A percentile compares a stretch with the other conserved stretches of the same genome.
These are phyloP conservation scores for Coleophoma cylindrospora DNA, from an alignment of 2,329 filamentous ascomycete genomes.

Conservation along the genomic window DNA sequence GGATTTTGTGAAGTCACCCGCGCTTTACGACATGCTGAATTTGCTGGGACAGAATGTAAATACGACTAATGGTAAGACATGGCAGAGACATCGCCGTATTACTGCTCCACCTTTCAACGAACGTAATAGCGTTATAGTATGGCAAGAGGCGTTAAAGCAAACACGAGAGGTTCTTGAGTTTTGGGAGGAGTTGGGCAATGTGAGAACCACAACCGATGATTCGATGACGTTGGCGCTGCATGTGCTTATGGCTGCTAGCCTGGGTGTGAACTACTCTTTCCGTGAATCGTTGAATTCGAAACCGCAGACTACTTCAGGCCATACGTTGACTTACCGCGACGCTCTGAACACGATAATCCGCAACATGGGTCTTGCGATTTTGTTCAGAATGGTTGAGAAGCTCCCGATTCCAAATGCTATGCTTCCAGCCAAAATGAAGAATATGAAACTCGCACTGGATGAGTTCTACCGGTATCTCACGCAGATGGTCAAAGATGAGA, in stretches of 20 bases:
- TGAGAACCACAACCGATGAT: slow-evolving; percentile 24
- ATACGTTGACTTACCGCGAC: slow-evolving; percentile 9
- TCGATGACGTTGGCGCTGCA: slow-evolving; percentile 45
- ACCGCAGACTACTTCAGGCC: slow-evolving; percentile 9
- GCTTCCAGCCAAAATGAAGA: background rate
- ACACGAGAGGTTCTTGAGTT: slow-evolving; percentile 25
- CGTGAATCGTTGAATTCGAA: background rate
- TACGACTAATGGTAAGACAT: slow-evolving; percentile 9
- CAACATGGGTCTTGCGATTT: slow-evolving; percentile 16
- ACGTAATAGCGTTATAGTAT: slow-evolving; percentile 32
- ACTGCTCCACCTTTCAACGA: slow-evolving; percentile 38
- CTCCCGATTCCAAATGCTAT: background rate
- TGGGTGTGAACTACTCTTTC: slow-evolving; percentile 25
- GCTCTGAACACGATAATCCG: slow-evolving; percentile 1
- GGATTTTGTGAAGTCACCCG: slow-evolving; percentile 9
- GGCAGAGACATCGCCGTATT: slow-evolving; percentile 37
- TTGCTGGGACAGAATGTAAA: slow-evolving; percentile 26
- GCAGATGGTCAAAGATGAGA: slow-evolving; percentile 10
- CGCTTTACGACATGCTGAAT: slow-evolving; percentile 15
- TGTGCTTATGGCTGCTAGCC: slow-evolving; percentile 46
- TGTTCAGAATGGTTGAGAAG: slow-evolving; percentile 4
- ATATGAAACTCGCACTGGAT: slow-evolving; percentile 3
- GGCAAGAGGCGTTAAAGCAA: slow-evolving; percentile 29
- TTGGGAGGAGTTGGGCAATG: slow-evolving; percentile 8
- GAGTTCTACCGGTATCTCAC: slow-evolving; percentile 11